Base-by-base conservation (phyloP, 768 basidiomycete species). In the Clitopilus hobsonii region DNA sequence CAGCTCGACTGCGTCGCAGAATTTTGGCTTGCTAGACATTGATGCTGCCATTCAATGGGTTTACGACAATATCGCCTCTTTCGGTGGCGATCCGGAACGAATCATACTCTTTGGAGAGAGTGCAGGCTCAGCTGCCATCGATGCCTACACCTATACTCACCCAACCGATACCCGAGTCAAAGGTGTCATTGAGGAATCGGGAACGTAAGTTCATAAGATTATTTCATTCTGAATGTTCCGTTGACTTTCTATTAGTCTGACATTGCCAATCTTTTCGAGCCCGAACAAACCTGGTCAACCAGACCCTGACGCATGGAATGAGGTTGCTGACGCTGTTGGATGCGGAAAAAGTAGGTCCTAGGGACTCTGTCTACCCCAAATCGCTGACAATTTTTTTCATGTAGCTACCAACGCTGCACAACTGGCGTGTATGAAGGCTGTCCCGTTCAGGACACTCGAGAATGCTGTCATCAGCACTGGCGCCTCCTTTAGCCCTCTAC, bases 21-120 rank as follows among this genome's bases (percentile, higher is more conserved):
- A 73, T 52, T 72, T 69, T 60, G 71, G 71, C 6, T 57, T 72
- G 5, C 61, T 70, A 3, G 72, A 74, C 47, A 22, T 64, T 4
- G 64, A 68, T 18, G 67, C 70, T 20, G 75, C 72, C 5, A 66
- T 78, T 7, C 57, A 74, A 55, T 77, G 75, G 77, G 69, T 78
- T 6, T 69, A 73, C 36, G 63, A 69, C 36, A 74, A 79, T 56
- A 78, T 79, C 52, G 68, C 65, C 6, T 63, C 60, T 8, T 79
- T 78, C 51, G 70, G 70, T 11, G 70, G 70, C 20, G 70, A 71
- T 57, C 70, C 70, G 16, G 59, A 69, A n/a, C 64, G 77, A 53
- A 64, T 72, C 38, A 63, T 61, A 13, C 38, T 72, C 14, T 70
- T 68, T 41, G 71, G 71, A 6, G 65, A 72, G 47, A 70, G 69